Evolutionary conservation across 306 rosid species (phyloP).

Genomic region (Pyrus pyrifolia): DNA sequence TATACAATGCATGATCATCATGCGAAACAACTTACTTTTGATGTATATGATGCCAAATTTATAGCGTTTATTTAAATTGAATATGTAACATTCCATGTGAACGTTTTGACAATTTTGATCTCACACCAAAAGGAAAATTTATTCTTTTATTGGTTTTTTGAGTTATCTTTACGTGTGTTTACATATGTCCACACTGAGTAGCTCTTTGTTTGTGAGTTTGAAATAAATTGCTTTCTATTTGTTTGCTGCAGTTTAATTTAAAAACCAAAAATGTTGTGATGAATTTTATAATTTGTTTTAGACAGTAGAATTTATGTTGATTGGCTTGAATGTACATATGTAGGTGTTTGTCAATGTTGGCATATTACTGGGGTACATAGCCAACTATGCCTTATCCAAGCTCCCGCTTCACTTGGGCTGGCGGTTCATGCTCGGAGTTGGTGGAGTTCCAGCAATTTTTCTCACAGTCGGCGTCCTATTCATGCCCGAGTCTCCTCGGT

Average conservation of each 20-base stretch:
- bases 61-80: background rate
- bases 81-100: background rate
- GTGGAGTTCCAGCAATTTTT: background rate
- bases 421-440: background rate
- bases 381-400: background rate
- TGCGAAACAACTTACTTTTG: background rate
- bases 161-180: no score
- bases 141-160: no score
- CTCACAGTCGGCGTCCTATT: background rate
- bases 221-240: no score
- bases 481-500: background rate
- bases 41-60: background rate
- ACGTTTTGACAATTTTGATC: background rate
- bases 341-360: background rate
- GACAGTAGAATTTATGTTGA: background rate
- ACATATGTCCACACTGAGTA: no score
- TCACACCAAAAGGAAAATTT: background rate
- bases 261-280: background rate
- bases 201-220: no score
- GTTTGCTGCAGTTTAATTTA: background rate
- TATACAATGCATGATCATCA: background rate
- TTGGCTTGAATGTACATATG: background rate
- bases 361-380: background rate
- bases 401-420: background rate
- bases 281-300: background rate